A percentile compares a stretch with the other conserved stretches of the same genome.
Evolutionary conservation across 2,329 filamentous ascomycete genomes (phyloP).

Genomic region (Hymenoscyphus fraxineus): DNA sequence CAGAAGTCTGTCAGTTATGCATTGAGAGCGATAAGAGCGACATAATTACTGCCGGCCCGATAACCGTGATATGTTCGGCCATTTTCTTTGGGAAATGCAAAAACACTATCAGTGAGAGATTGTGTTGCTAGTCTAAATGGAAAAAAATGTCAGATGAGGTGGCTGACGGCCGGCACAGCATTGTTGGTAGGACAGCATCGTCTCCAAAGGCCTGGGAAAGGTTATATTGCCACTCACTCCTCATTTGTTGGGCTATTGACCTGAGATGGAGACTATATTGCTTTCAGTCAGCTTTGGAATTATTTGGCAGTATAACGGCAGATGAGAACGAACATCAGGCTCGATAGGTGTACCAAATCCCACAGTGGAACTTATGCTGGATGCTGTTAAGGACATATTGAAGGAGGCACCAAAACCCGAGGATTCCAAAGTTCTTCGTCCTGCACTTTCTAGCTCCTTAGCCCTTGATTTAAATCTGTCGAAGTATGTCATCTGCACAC

Average conservation of each 20-base stretch:
- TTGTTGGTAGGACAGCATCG: constrained; percentile 19
- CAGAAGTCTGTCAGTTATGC: not conserved
- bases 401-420: not conserved
- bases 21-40: not conserved
- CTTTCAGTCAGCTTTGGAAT: not conserved
- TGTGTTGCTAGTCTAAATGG: constrained; percentile 11
- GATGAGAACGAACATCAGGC: constrained; percentile 22
- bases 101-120: constrained; percentile 18
- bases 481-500: not conserved
- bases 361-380: constrained; percentile 9
- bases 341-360: constrained; percentile 22
- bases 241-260: constrained; percentile 19
- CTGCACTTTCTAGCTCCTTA: not conserved
- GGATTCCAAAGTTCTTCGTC: not conserved
- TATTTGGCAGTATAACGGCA: not conserved
- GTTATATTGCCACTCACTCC: constrained; percentile 17
- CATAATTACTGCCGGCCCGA: constrained; percentile 19
- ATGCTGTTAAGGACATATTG: not conserved
- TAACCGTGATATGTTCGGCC: constrained; percentile 32
- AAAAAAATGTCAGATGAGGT: constrained; percentile 1
- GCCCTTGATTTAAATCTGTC: not conserved
- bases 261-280: constrained; percentile 14
- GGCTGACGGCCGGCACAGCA: constrained; percentile 11
- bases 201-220: constrained; percentile 19
- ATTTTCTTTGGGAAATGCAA: constrained; percentile 27